Evolutionary conservation across 495 filamentous ascomycete genomes (phyloP).

Genomic region (Trichoderma orchidacearum): DNA sequence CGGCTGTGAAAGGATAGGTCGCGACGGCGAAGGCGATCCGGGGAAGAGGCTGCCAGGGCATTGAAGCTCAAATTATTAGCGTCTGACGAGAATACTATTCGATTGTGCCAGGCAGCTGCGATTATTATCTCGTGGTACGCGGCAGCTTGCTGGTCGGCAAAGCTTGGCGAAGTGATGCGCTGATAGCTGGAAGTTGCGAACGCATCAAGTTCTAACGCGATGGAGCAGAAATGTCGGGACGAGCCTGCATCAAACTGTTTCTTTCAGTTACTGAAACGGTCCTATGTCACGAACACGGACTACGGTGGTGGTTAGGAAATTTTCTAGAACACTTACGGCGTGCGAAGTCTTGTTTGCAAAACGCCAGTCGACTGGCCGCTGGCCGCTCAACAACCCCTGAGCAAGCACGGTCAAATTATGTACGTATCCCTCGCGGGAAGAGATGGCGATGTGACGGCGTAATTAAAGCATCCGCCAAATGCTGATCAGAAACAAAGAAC

Average conservation of each 20-base stretch:
- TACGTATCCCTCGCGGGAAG: neutral
- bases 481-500: neutral
- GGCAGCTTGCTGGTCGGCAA: neutral
- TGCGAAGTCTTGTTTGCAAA: neutral
- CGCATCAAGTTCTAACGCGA: neutral
- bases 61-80: conserved; percentile 18
- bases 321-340: neutral
- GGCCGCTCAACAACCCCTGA: neutral
- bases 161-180: neutral
- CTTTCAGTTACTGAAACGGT: neutral
- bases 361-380: neutral
- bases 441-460: neutral
- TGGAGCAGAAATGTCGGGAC: neutral
- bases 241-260: neutral
- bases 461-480: neutral
- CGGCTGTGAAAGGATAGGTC: conserved; percentile 79
- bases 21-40: conserved; percentile 96
- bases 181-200: neutral
- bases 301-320: no score
- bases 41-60: conserved; percentile 95
- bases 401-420: neutral
- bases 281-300: no score
- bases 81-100: neutral
- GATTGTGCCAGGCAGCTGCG: neutral
- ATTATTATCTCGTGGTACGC: neutral